phyloP scores from a whole-genome alignment of 768 basidiomycete species.

The Dioszegia crocea region DNA sequence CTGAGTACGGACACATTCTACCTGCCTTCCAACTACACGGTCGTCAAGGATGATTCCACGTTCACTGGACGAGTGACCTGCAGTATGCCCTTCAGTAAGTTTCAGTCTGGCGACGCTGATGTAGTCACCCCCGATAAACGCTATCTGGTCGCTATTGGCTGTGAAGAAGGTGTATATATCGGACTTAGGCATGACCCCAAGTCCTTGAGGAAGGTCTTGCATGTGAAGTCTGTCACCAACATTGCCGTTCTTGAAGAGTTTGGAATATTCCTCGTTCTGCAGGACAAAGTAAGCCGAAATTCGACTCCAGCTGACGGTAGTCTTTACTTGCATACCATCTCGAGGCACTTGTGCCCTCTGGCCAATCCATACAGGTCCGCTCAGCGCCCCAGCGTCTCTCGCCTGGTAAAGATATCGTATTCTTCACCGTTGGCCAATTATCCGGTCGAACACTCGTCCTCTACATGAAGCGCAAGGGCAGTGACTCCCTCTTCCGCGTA shows the following conservation, averaged over 20 bases:
- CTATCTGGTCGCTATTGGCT: constrained; percentile 84
- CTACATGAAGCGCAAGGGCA: constrained; percentile 92
- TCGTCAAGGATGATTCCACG: constrained; percentile 60
- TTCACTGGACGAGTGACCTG: constrained; percentile 69
- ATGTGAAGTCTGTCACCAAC: constrained; percentile 88
- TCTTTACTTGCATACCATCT: constrained; percentile 90
- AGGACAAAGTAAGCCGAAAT: constrained; percentile 65
- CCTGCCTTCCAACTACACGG: constrained; percentile 59
- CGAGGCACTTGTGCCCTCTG: constrained; percentile 89
- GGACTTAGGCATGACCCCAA: constrained; percentile 82
- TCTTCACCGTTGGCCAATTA: constrained; percentile 88
- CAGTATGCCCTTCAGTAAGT: constrained; percentile 79
- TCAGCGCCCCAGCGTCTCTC: constrained; percentile 80
- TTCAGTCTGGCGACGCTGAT: background rate
- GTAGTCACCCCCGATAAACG: constrained; percentile 77
- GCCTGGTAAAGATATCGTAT: constrained; percentile 85
- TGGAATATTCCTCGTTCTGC: constrained; percentile 90
- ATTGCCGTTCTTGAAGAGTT: constrained; percentile 95
- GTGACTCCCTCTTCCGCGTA: constrained; percentile 91
- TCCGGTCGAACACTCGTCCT: constrained; percentile 83
- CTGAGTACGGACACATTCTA: constrained; percentile 84
- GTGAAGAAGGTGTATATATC: constrained; percentile 93
- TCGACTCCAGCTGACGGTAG: constrained; percentile 49
- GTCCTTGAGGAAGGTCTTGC: constrained; percentile 87
- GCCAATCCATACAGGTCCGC: constrained; percentile 62